Conservation (phyloP, 163 green algal species). For the Prototheca cutis region DNA sequence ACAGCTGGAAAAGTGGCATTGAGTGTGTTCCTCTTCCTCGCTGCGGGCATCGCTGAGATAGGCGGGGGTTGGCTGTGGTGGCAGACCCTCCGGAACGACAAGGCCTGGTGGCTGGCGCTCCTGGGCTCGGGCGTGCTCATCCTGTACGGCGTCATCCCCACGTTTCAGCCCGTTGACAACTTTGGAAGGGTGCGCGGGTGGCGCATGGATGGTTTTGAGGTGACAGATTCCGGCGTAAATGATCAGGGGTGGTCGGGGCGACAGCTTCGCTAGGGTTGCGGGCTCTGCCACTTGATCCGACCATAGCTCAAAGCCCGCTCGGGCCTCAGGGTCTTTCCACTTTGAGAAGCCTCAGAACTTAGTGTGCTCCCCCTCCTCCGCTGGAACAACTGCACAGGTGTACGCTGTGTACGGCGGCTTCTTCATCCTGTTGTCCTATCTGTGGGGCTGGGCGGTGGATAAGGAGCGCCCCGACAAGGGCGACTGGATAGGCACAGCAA, state of each 20-base stretch:
- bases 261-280: too few relatives aligned
- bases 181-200: slow-evolving; percentile 48
- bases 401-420: slow-evolving; percentile 70
- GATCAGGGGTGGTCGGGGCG: too few relatives aligned
- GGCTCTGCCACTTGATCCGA: too few relatives aligned
- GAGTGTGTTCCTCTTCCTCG: slow-evolving; percentile 47
- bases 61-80: slow-evolving; percentile 68
- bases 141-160: slow-evolving; percentile 72
- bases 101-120: slow-evolving; percentile 44
- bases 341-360: too few relatives aligned
- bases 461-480: slow-evolving; percentile 41
- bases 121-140: slow-evolving; percentile 39
- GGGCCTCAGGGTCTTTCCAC: too few relatives aligned
- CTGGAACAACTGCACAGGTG: too few relatives aligned
- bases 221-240: too few relatives aligned
- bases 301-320: too few relatives aligned
- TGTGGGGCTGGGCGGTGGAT: slow-evolving; percentile 75
- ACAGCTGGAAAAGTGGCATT: slow-evolving; percentile 37
- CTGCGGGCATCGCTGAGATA: slow-evolving; percentile 57
- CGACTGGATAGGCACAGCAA: slow-evolving; percentile 28
- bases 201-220: too few relatives aligned
- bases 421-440: slow-evolving; percentile 77
- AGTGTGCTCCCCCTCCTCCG: too few relatives aligned
- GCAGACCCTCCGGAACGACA: slow-evolving; percentile 47
- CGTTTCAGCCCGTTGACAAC: slow-evolving; percentile 56